Evolutionary conservation across 2,329 filamentous ascomycete genomes (phyloP).

Genomic region (Leptographium flavum): DNA sequence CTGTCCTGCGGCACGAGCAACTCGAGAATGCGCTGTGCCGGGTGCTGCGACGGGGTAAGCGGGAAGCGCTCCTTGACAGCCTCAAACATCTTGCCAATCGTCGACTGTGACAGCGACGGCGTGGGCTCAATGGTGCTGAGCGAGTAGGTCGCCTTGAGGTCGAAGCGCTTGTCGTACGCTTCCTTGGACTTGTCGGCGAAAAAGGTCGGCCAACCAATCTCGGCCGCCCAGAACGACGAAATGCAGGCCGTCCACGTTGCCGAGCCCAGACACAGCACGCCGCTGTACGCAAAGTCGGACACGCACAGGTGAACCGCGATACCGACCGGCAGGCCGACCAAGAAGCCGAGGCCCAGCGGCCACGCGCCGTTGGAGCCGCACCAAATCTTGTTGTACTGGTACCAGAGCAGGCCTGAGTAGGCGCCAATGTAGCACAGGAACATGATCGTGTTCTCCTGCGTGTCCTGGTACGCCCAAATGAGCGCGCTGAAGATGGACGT

Average conservation of each 20-base stretch:
- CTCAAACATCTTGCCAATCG: conserved; percentile 18
- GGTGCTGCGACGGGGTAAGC: conserved; percentile 7
- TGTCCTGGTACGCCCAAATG: conserved; percentile 34
- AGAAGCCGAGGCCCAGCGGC: conserved; percentile 28
- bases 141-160: not conserved
- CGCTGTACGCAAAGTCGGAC: conserved; percentile 26
- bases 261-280: conserved; percentile 30
- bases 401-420: conserved; percentile 33
- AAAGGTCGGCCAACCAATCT: conserved; percentile 26
- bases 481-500: conserved; percentile 30
- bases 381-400: conserved; percentile 39
- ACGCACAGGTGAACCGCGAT: conserved; percentile 25
- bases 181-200: not conserved
- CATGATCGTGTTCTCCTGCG: conserved; percentile 25
- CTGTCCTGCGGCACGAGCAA: not conserved
- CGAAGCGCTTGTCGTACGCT: not conserved
- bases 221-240: conserved; percentile 26
- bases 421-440: conserved; percentile 23
- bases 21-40: conserved; percentile 4
- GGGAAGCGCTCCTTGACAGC: conserved; percentile 10
- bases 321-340: conserved; percentile 30
- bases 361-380: conserved; percentile 32
- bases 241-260: conserved; percentile 38
- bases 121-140: conserved; percentile 6
- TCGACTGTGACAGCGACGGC: conserved; percentile 8